phyloP scores from a whole-genome alignment of 495 filamentous ascomycete species.

The Cudoniella acicularis region DNA sequence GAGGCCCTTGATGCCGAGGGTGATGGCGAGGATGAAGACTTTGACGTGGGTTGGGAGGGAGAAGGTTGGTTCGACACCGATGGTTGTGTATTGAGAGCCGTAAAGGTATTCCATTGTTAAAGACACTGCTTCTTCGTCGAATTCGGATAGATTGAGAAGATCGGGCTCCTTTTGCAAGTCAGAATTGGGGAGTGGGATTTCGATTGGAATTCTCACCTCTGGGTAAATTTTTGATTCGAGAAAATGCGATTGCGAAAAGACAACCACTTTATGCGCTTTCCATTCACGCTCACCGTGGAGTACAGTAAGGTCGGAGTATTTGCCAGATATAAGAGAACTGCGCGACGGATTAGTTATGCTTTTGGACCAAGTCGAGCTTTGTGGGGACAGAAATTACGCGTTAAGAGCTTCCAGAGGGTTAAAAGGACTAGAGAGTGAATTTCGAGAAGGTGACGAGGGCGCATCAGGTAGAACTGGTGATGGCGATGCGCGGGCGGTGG shows the following conservation, averaged over 20 bases:
- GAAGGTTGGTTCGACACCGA: not conserved
- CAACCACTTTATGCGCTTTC: constrained; percentile 20
- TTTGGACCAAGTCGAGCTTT: not conserved
- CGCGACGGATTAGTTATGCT: not conserved
- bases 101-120: constrained; percentile 21
- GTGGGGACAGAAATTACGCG: not conserved
- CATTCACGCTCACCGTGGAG: constrained; percentile 6
- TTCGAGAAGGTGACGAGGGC: not conserved
- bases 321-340: constrained; percentile 17
- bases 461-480: not conserved
- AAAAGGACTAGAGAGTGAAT: not conserved
- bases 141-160: constrained; percentile 1
- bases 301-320: constrained; percentile 24
- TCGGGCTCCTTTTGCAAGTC: not conserved
- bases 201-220: constrained; percentile 3
- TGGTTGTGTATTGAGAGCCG: constrained; percentile 7
- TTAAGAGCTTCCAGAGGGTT: not conserved
- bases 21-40: constrained; percentile 10
- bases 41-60: constrained; percentile 1
- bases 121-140: not conserved
- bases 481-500: too few relatives aligned
- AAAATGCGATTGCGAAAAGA: constrained; percentile 18
- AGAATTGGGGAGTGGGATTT: not conserved
- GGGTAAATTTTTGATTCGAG: constrained; percentile 8
- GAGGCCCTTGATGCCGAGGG: constrained; percentile 7